A percentile compares a stretch with the other conserved stretches of the same genome.
Evolutionary conservation across 768 basidiomycete genomes (phyloP).

Genomic region (Arthromyces matolae): DNA sequence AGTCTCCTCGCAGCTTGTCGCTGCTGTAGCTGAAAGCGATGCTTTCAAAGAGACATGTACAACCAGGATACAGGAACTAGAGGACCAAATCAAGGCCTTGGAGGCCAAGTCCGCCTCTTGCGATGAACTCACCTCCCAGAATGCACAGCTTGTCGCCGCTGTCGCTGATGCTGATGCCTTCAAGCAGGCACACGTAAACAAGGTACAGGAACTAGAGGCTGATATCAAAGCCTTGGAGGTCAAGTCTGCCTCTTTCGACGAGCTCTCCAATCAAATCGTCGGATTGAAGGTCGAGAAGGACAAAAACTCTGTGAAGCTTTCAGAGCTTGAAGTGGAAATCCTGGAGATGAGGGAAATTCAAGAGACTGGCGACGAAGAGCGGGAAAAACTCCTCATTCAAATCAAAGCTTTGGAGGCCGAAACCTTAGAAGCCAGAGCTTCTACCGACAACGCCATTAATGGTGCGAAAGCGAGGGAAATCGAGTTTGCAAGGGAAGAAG

Average conservation of each 20-base stretch:
- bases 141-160: too few species aligned
- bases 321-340: slow-evolving; percentile 79
- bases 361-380: slow-evolving; percentile 62
- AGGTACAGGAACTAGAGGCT: too few species aligned
- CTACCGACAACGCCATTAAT: slow-evolving; percentile 45
- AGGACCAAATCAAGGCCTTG: slow-evolving; percentile 41
- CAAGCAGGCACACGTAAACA: too few species aligned
- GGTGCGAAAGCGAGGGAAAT: slow-evolving; percentile 45
- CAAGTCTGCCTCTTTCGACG: slow-evolving; percentile 35
- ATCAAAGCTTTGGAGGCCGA: slow-evolving; percentile 54
- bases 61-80: slow-evolving; percentile 44
- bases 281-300: slow-evolving; percentile 63
- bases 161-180: too few species aligned
- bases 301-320: slow-evolving; percentile 65
- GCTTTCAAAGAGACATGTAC: slow-evolving; percentile 48
- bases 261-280: slow-evolving; percentile 46
- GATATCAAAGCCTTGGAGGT: too few species aligned
- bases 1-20: slow-evolving; percentile 58
- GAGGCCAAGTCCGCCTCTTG: slow-evolving; percentile 42
- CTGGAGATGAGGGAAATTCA: slow-evolving; percentile 71
- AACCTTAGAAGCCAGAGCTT: slow-evolving; percentile 42
- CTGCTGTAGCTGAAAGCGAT: slow-evolving; percentile 49
- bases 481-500: slow-evolving; percentile 36
- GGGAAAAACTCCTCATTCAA: slow-evolving; percentile 38
- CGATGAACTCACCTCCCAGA: slow-evolving; percentile 29